phyloP scores from a whole-genome alignment of 179 eudicot species.

The Beta lomatogona region DNA sequence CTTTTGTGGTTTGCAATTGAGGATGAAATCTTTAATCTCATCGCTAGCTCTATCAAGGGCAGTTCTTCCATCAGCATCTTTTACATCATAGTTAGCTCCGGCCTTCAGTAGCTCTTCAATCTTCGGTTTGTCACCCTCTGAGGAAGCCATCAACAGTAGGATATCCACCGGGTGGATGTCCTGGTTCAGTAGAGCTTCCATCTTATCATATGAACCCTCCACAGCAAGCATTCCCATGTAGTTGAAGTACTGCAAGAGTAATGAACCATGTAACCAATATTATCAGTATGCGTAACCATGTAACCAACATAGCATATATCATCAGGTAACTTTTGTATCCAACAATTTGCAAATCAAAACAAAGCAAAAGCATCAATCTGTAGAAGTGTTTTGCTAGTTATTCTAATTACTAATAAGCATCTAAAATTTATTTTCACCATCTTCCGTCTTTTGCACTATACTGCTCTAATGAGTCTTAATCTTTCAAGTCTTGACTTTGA shows the following conservation, averaged over 20 bases:
- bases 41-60: constrained; percentile 70
- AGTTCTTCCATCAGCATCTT: constrained; percentile 76
- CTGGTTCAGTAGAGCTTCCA: constrained; percentile 78
- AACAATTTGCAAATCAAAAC: background rate
- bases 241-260: constrained; percentile 71
- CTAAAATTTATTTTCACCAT: background rate
- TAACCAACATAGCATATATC: too few species aligned
- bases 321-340: background rate
- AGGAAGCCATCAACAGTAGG: constrained; percentile 75
- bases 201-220: constrained; percentile 88
- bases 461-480: too few species aligned
- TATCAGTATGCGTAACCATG: too few species aligned
- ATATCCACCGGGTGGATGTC: constrained; percentile 92
- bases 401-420: background rate
- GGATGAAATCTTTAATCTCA: constrained; percentile 71
- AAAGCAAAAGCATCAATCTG: background rate
- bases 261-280: background rate
- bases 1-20: constrained; percentile 54
- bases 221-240: constrained; percentile 99
- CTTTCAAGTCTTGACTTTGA: too few species aligned
- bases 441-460: too few species aligned
- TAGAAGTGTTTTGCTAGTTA: too few species aligned
- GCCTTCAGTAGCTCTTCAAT: constrained; percentile 83
- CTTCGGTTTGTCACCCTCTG: constrained; percentile 90
- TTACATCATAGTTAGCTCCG: constrained; percentile 71